Evolutionary conservation across 495 filamentous ascomycete genomes (phyloP).

Genomic region (Daldinia bambusicola): DNA sequence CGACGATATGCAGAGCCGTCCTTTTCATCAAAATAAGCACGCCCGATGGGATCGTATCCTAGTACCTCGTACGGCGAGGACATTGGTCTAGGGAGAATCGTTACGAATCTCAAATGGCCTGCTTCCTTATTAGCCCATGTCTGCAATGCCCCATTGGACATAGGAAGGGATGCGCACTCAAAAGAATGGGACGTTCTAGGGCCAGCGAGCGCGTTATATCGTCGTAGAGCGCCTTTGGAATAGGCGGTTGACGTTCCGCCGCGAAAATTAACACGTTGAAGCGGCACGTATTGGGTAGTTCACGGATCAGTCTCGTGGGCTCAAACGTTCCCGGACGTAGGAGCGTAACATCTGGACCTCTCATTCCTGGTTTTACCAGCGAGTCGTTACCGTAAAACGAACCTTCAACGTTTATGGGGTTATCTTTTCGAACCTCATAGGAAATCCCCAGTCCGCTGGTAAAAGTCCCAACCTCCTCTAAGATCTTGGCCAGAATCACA

Average conservation of each 20-base stretch:
- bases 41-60: slow-evolving; percentile 49
- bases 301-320: slow-evolving; percentile 51
- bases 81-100: slow-evolving; percentile 46
- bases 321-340: slow-evolving; percentile 57
- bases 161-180: slow-evolving; percentile 8
- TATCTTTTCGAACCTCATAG: slow-evolving; percentile 45
- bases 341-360: slow-evolving; percentile 56
- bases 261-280: slow-evolving; percentile 55
- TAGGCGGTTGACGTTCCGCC: slow-evolving; percentile 31
- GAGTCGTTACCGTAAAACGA: slow-evolving; percentile 28
- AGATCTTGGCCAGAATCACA: slow-evolving; percentile 53
- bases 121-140: slow-evolving; percentile 11
- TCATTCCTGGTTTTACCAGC: slow-evolving; percentile 45
- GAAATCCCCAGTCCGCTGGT: slow-evolving; percentile 58
- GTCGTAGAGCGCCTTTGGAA: slow-evolving; percentile 13
- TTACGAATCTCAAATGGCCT: slow-evolving; percentile 48
- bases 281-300: slow-evolving; percentile 51
- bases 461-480: slow-evolving; percentile 56
- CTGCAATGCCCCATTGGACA: not conserved
- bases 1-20: slow-evolving; percentile 46
- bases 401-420: slow-evolving; percentile 47
- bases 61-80: slow-evolving; percentile 56
- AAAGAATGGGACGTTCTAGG: slow-evolving; percentile 3
- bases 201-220: not conserved
- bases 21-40: slow-evolving; percentile 51